Evolutionary conservation across 352 stramenopile genomes (phyloP), one percentile per base, ranked within the genome.

Genomic region (Phytophthora fragariae): DNA sequence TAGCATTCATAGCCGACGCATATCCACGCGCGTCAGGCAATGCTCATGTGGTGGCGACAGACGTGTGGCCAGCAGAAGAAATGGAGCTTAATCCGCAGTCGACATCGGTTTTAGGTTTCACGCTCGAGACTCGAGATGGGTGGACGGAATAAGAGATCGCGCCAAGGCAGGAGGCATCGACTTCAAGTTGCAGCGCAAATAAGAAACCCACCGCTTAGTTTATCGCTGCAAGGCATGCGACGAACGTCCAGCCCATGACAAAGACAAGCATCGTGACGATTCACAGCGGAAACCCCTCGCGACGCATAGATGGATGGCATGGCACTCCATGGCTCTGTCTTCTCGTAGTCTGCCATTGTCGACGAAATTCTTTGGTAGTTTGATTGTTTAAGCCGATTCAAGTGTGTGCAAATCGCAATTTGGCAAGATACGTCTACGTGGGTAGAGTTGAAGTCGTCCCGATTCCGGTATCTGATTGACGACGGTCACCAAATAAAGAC

Each of bases 231-330:
- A 9, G 14, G 44, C 44, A 21, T 10, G 44, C 44, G 44, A 50
- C n/a, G 44, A 21, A 21, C 44, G 44, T 50, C n/a, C 15, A 55
- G 21, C 49, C 19, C 49, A 55, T 17, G 3, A 29, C 49, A 55
- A 55, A 55, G 49, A 55, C 49, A 55, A 31, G 19, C 15, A 55
- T 55, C 49, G 49, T 55, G 49, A 55, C 19, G 49, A 55, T 35
- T 55, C 49, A 31, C 21, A 31, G 7, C 6, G 44, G 35, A 41
- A 55, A 55, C 49, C 19, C 49, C 49, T 55, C 21, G 19, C 44
- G n/a, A 50, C 15, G 8, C 10, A 19, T 19, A 49, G 17, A 2
- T 7, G 11, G 2, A 8, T 11, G n/a, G 44, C 11, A 24, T 8
- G 11, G 11, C 10, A 12, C 35, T 39, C 33, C 33, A 11, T 41